Base-by-base conservation (phyloP, 169 alveolate genomes). In the Plasmodium malariae region DNA sequence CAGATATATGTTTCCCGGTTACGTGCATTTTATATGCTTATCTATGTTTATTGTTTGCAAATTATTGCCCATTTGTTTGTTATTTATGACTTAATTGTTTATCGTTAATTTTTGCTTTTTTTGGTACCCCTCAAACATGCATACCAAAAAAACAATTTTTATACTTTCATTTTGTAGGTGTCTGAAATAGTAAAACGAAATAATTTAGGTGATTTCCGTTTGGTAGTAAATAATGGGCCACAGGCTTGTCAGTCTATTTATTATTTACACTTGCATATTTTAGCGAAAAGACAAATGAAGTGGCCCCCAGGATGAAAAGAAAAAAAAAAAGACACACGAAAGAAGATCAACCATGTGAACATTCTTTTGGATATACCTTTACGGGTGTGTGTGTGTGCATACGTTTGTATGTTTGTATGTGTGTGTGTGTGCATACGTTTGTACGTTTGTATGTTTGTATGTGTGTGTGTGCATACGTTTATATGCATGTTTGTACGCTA, bases 151-250 rank as follows among this genome's bases (percentile, higher is more conserved):
- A n/a, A n/a, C n/a, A 19, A 12, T 45, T 57, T n/a, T n/a, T 24
- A 7, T 2, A 40, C 32, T 21, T 43, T 21, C 14, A 12, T 40
- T 49, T 24, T 26, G 5, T 62, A 94, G 97, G 95, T 94, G 6
- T 94, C 98, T 3, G 91, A 96, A 49, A 95, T 97, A 11, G 99
- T 97, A 26, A 92, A 85, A 37, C 73, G 93, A 70, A 93, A 95
- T 57, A 89, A 95, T 51, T 59, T 96, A 9, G 97, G 97, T 14
- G 99, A 98, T 36, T 97, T 88, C 70, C 95, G 99, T 73, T 87
- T 97, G 54, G 98, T 98, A 1, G 93, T 97, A n/a, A 98, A 97
- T 86, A 95, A 96, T 73, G 99, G 99, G 17, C 95, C 96, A n/a
- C 80, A 91, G 57, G 98, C 96, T 54, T 95, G 97, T 21, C 97